Percentiles rank a stretch among this genome's conserved stretches.
phyloP scores from a whole-genome alignment of 2,329 filamentous ascomycete genomes.

The Cercospora brassicicola region DNA sequence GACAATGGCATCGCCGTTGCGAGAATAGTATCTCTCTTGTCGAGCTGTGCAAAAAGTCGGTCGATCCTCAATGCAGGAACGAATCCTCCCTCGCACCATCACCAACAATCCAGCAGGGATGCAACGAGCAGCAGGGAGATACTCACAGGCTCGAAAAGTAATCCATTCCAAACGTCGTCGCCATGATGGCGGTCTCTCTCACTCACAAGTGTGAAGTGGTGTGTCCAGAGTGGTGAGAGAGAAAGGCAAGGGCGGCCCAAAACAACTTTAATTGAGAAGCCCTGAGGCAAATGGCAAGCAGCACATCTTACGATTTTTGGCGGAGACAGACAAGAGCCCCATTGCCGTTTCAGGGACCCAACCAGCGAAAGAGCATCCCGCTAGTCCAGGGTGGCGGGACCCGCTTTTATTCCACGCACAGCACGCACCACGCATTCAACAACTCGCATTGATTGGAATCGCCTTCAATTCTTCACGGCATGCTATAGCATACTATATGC shows the following conservation, averaged over 20 bases:
- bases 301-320: slow-evolving; percentile 8
- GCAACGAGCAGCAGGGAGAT: slow-evolving; percentile 1
- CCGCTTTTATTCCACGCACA: not conserved
- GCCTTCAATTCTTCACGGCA: not conserved
- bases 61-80: slow-evolving; percentile 13
- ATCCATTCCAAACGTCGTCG: slow-evolving; percentile 32
- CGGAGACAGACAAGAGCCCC: not conserved
- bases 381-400: not conserved
- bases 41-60: not conserved
- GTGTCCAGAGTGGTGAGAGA: not conserved
- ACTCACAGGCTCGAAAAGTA: slow-evolving; percentile 28
- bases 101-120: not conserved
- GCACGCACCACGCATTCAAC: not conserved
- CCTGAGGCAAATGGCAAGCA: slow-evolving; percentile 3
- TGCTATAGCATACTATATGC: not conserved
- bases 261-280: not conserved
- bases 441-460: not conserved
- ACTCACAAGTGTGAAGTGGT: not conserved
- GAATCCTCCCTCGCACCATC: not conserved
- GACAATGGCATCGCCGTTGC: not conserved
- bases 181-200: slow-evolving; percentile 20
- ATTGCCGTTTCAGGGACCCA: slow-evolving; percentile 1
- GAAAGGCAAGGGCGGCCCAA: not conserved
- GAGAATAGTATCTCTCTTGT: too few species aligned
- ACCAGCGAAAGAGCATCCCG: not conserved